A percentile compares a stretch with the other conserved stretches of the same genome.
Evolutionary conservation across 305 asterid species (phyloP).

Genomic region (Solanum hybrid): DNA sequence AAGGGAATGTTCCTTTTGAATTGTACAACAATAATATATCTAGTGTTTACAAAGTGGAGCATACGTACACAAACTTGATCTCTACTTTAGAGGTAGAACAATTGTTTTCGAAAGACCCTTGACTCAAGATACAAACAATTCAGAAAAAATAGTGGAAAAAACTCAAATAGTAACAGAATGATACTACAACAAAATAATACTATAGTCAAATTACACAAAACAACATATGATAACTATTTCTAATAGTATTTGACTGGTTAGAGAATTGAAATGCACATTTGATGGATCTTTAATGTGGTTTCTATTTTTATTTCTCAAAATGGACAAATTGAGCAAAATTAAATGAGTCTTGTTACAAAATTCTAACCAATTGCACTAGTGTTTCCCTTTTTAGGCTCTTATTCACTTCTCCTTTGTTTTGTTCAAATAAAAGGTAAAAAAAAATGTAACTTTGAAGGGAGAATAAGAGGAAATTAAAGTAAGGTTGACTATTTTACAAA

Average conservation of each 20-base stretch:
- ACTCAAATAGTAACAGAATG: not conserved
- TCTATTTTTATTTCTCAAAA: not conserved
- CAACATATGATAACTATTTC: not conserved
- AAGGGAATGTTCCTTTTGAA: not conserved
- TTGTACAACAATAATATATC: not conserved
- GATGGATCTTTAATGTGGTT: not conserved
- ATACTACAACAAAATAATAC: not conserved
- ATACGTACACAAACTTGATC: not conserved
- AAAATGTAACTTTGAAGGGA: not conserved
- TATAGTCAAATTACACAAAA: not conserved
- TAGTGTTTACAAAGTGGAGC: not conserved
- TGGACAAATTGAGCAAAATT: not conserved
- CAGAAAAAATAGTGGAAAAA: not conserved
- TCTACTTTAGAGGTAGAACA: not conserved
- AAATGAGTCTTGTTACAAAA: not conserved
- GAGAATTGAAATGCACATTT: not conserved
- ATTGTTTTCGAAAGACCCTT: accelerated
- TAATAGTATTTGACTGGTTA: not conserved
- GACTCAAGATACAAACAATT: not conserved
- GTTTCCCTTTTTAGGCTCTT: not conserved
- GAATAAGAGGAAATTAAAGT: not conserved
- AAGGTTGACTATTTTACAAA: not conserved
- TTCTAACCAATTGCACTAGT: not conserved
- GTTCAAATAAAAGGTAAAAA: not conserved
- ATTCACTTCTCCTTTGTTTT: not conserved